Percentiles rank a stretch among this genome's conserved stretches.
Conservation (phyloP, 371 early-diverging fungal species). For the Rhizopus delemar region DNA sequence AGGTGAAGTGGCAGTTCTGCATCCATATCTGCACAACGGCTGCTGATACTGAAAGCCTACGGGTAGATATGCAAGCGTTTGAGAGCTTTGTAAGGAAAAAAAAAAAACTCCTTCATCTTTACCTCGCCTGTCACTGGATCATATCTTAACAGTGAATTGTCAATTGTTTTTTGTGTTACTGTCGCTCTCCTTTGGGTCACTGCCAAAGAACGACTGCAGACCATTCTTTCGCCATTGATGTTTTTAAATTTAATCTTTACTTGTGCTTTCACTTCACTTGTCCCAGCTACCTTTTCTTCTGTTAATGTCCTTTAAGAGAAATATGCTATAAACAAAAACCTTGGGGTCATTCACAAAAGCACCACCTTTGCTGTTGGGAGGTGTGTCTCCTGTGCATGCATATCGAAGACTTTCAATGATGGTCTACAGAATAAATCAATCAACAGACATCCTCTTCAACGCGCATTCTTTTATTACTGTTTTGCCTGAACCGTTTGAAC, state of each 20-base stretch:
- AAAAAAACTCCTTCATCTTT: neutral
- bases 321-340: constrained; percentile 42
- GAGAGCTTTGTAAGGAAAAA: neutral
- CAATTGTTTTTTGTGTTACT: constrained; percentile 83
- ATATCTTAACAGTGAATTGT: constrained; percentile 69
- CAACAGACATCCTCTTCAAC: neutral
- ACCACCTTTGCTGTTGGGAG: constrained; percentile 91
- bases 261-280: constrained; percentile 92
- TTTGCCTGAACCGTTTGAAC: constrained; percentile 98
- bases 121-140: constrained; percentile 68
- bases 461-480: constrained; percentile 57
- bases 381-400: constrained; percentile 95
- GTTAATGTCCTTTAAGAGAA: neutral
- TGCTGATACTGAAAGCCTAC: constrained; percentile 71
- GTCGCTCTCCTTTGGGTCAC: constrained; percentile 71
- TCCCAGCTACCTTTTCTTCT: constrained; percentile 68
- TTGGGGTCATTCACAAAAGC: constrained; percentile 98
- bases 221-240: constrained; percentile 74
- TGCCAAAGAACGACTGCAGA: constrained; percentile 80
- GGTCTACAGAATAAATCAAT: constrained; percentile 54
- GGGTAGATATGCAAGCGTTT: neutral
- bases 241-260: constrained; percentile 88
- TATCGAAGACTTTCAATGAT: constrained; percentile 99
- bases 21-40: constrained; percentile 89
- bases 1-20: constrained; percentile 82